Evolutionary conservation across 495 filamentous ascomycete species (phyloP), one percentile per base, ranked within the genome.

Genomic region (Penicillium paxilli): DNA sequence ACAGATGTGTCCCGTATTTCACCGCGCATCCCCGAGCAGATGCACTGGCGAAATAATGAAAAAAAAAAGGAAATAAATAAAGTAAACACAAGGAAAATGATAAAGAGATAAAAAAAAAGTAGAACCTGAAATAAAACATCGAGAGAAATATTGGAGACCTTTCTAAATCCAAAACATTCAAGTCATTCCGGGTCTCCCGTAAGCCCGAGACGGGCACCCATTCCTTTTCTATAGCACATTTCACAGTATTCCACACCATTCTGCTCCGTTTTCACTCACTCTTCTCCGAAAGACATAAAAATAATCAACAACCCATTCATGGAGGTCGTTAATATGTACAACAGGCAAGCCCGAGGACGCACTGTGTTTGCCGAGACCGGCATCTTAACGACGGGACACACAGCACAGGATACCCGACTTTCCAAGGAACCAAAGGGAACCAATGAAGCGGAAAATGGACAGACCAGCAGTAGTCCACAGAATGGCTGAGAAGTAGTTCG

Each of bases 401-500:
- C 92, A 96, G 83, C 89, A 94, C 75, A 96, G 83, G 65, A 97
- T 84, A 62, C 93, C 93, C 21, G 90, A 90, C 69, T 83, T 85
- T 55, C 86, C 89, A 54, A 98, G 77, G 84, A 98, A 98, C 83
- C 85, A 96, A 59, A 89, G 72, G 67, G 91, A 92, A 52, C 93
- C 93, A 47, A 88, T 72, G 74, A 97, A 97, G 46, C 94, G 89
- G 68, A 97, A 77, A 35, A 95, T 55, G 2, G 89, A 89, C 46
- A 98, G 79, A 19, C 72, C 78, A 37, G 93, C 92, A 1, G 94
- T 98, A 23, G 88, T 87, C 80, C 87, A 94, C 51, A 98, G 81
- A 51, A 98, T 82, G 64, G 88, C 85, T 60, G 86, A 82, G 85
- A 98, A 98, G 80, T 94, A 98, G 57, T 78, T 78, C n/a, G 83